These are phyloP conservation scores for Leishmania guyanensis DNA, from an alignment of 208 protist genomes.

Conservation along the genomic window DNA sequence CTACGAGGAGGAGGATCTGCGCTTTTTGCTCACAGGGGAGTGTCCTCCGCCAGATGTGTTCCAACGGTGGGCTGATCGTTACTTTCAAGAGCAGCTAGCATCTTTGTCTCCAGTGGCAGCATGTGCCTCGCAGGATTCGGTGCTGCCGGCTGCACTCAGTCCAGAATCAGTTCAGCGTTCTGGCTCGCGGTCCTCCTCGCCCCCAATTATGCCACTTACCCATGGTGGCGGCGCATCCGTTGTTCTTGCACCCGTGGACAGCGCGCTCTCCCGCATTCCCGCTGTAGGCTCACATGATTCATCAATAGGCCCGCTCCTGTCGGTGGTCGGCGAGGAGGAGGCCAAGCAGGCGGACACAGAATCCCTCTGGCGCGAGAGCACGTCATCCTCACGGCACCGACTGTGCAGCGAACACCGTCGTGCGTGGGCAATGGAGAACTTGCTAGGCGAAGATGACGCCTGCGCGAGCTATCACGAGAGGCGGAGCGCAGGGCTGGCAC, in stretches of 20 bases:
- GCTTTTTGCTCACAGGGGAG: conserved; percentile 29
- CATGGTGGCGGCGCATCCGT: neutral
- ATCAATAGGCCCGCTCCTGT: neutral
- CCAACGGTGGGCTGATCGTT: conserved; percentile 28
- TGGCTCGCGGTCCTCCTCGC: neutral
- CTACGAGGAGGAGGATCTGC: conserved; percentile 29
- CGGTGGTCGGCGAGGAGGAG: neutral
- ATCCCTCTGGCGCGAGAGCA: neutral
- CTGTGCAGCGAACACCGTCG: conserved; percentile 20
- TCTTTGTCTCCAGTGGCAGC: neutral
- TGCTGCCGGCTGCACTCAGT: neutral
- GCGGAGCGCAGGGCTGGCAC: neutral
- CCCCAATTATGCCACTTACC: neutral
- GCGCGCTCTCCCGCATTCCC: neutral
- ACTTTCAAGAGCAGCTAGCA: conserved; percentile 4
- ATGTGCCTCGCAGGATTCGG: neutral
- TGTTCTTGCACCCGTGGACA: neutral
- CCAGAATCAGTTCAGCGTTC: neutral
- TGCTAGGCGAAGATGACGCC: neutral
- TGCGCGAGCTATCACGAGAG: neutral
- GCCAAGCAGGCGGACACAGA: neutral
- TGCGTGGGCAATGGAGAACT: conserved; percentile 8
- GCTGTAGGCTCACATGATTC: neutral
- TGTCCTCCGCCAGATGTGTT: conserved; percentile 33
- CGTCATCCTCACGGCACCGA: conserved; percentile 8